Percentiles rank a stretch among this genome's conserved stretches.
phyloP scores from a whole-genome alignment of 176 grass and related monocot genomes.

The Thinopyrum elongatum region DNA sequence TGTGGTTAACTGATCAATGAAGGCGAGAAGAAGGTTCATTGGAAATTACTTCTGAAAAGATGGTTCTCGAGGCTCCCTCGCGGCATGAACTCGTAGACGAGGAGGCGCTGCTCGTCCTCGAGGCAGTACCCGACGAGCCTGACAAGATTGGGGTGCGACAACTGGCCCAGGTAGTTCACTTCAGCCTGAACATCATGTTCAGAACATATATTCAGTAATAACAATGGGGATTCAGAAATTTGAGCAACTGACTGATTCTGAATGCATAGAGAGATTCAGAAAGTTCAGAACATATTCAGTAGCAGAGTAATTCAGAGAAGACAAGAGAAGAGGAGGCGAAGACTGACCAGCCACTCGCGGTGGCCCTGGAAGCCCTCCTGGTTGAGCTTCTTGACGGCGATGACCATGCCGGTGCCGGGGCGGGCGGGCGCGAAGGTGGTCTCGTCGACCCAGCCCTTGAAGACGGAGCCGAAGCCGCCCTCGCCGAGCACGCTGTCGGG shows the following conservation, averaged over 20 bases:
- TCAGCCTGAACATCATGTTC: conserved; percentile 48
- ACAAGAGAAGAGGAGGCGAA: not conserved
- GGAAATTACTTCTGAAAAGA: conserved; percentile 66
- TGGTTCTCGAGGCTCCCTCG: conserved; percentile 91
- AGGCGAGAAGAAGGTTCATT: not conserved
- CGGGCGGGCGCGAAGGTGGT: conserved; percentile 44
- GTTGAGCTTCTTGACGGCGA: conserved; percentile 92
- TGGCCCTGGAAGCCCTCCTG: conserved; percentile 83
- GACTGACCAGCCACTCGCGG: conserved; percentile 74
- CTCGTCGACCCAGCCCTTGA: conserved; percentile 89
- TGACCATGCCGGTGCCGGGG: conserved; percentile 77
- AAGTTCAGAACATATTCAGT: not conserved
- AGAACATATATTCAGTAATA: not conserved
- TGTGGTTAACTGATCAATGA: not conserved
- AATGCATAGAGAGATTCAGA: not conserved
- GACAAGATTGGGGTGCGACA: conserved; percentile 74
- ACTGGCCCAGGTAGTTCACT: conserved; percentile 68
- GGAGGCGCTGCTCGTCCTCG: conserved; percentile 77
- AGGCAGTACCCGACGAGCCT: conserved; percentile 77
- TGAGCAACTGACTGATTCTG: not conserved
- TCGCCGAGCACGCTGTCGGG: conserved; percentile 80
- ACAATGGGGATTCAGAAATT: not conserved
- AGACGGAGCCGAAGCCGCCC: conserved; percentile 83
- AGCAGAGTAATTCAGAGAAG: not conserved
- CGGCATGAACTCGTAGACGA: conserved; percentile 89